Percentiles rank a stretch among this genome's conserved stretches.
Conservation (phyloP, 768 basidiomycete genomes). For the Psilocybe tampanensis region DNA sequence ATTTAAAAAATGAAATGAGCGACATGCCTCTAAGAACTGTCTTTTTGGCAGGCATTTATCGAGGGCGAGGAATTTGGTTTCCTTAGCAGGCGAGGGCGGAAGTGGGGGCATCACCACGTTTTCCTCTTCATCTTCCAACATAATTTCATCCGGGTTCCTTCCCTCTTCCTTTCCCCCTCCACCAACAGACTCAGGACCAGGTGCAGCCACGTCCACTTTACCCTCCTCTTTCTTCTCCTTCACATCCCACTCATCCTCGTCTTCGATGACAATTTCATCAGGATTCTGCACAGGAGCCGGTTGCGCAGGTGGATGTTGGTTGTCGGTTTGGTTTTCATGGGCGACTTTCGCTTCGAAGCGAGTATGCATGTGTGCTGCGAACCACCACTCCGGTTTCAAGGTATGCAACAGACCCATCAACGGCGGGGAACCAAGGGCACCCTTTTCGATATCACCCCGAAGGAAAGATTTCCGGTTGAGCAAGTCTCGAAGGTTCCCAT, state of each 20-base stretch:
- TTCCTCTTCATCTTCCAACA: constrained; percentile 48
- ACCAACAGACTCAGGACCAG: not conserved
- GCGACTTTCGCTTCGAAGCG: constrained; percentile 75
- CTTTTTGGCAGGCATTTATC: constrained; percentile 85
- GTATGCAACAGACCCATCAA: constrained; percentile 74
- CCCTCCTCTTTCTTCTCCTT: constrained; percentile 30
- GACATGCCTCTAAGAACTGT: constrained; percentile 76
- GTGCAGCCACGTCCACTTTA: not conserved
- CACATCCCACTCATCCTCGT: too few species aligned
- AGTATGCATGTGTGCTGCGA: constrained; percentile 88
- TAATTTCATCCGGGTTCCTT: constrained; percentile 55
- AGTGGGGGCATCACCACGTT: constrained; percentile 37
- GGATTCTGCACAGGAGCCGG: constrained; percentile 37
- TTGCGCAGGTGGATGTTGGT: not conserved
- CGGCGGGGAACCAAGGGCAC: constrained; percentile 84
- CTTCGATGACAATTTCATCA: constrained; percentile 51
- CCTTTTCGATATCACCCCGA: constrained; percentile 61
- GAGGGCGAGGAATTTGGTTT: constrained; percentile 85
- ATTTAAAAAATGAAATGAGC: not conserved
- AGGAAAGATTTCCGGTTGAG: constrained; percentile 82
- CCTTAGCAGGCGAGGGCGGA: constrained; percentile 20
- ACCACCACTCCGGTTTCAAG: constrained; percentile 87
- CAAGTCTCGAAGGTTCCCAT: constrained; percentile 70
- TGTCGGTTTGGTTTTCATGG: constrained; percentile 35
- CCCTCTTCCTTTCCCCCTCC: not conserved